Evolutionary conservation across 176 grass and related monocot genomes (phyloP).

Genomic region (Ampelocalamus luodianensis): DNA sequence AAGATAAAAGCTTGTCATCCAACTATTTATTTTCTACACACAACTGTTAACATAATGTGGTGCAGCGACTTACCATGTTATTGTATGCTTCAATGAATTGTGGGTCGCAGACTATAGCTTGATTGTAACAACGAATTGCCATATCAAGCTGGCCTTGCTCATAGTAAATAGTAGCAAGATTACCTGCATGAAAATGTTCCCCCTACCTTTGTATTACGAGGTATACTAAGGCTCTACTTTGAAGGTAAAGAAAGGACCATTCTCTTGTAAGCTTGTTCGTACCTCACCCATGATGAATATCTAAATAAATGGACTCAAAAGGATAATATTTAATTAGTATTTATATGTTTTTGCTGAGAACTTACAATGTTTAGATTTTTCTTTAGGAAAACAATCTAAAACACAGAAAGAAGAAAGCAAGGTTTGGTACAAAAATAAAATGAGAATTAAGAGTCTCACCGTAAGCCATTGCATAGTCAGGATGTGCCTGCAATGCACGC

Average conservation of each 20-base stretch:
- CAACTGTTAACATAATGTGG: neutral
- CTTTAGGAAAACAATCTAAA: neutral
- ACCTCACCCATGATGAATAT: constrained; percentile 56
- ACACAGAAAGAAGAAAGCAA: constrained; percentile 5
- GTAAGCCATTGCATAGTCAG: constrained; percentile 88
- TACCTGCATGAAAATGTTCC: constrained; percentile 81
- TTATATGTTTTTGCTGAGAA: constrained; percentile 33
- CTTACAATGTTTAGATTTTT: neutral
- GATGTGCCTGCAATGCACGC: constrained; percentile 77
- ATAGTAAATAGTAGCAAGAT: constrained; percentile 83
- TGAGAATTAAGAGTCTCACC: constrained; percentile 59
- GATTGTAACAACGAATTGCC: constrained; percentile 83
- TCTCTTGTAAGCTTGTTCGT: constrained; percentile 61
- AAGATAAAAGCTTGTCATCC: constrained; percentile 20
- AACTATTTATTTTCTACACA: constrained; percentile 31
- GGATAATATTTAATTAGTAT: constrained; percentile 50
- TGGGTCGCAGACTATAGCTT: constrained; percentile 77
- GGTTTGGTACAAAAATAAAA: neutral
- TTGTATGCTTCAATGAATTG: constrained; percentile 83
- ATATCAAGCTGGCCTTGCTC: constrained; percentile 92
- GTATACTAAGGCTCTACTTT: constrained; percentile 59
- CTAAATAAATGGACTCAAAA: constrained; percentile 56
- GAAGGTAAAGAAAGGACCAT: constrained; percentile 62
- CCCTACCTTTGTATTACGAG: constrained; percentile 66
- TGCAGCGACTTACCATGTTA: constrained; percentile 64